Evolutionary conservation across 768 basidiomycete genomes (phyloP), one percentile per base, ranked within the genome.

Genomic region (Suillus hirtellus): DNA sequence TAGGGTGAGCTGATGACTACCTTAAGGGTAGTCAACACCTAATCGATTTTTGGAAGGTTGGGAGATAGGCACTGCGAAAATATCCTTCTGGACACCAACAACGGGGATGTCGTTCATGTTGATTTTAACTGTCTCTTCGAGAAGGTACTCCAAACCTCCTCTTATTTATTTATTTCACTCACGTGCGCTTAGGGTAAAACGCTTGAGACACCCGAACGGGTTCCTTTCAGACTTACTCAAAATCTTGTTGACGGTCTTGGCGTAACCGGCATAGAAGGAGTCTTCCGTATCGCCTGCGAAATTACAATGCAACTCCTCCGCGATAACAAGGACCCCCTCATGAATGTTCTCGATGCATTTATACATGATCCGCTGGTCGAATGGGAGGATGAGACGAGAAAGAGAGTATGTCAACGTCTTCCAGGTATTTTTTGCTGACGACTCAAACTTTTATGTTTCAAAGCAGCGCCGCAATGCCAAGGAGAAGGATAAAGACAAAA

Each of bases 101-200:
- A 88, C 0, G 97, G 97, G 2, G 96, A 96, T 70, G 85, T 92
- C 9, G 89, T 99, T 1, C 97, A 99, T 68, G 95, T 99, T 62
- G 97, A 99, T 75, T 96, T 99, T 69, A 98, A 98, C 72, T 97
- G 95, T 78, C 81, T 99, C 17, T 99, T 99, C 68, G 97, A 99
- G 68, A 96, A 93, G 85, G 95, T 92, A 60, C 46, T 77, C 8
- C 17, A 6, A 42, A 19, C 31, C 40, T 42, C 11, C 21, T 52
- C 12, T 50, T 47, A 8, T 42, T n/a, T 19, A 31, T 19, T 34
- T 21, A 31, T 24, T 27, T 19, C 9, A 55, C 27, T 62, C 43
- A 34, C 27, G 14, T 44, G 40, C 50, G 54, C 27, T 24, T 60
- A 86, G 84, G 96, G 95, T 1, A 94, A 90, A 77, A 82, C 82